These are phyloP conservation scores for Crucibulum cyathiforme DNA, from an alignment of 1,284 basidiomycete species.

Conservation along the genomic window DNA sequence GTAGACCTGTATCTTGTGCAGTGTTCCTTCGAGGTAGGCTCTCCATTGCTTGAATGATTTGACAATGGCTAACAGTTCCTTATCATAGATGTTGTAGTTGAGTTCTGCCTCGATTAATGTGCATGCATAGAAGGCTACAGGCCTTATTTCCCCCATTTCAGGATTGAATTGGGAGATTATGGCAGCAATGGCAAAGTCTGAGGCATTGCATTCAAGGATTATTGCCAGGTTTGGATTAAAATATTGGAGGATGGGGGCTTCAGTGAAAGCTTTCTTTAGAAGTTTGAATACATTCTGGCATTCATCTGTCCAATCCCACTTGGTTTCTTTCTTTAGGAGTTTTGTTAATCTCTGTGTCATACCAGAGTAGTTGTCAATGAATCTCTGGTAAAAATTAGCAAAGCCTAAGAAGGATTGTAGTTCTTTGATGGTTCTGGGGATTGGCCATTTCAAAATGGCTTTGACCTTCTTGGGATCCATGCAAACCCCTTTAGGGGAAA, in stretches of 20 bases:
- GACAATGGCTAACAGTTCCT: slow-evolving; percentile 23
- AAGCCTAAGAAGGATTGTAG: slow-evolving; percentile 10
- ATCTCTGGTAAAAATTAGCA: not conserved
- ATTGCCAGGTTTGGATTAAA: not conserved
- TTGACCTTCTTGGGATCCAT: not conserved
- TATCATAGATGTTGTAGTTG: slow-evolving; percentile 20
- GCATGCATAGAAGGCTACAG: slow-evolving; percentile 7
- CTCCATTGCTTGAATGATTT: slow-evolving; percentile 34
- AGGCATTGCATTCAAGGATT: slow-evolving; percentile 8
- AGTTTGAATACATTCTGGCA: not conserved
- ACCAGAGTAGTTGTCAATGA: not conserved
- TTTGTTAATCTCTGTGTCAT: not conserved
- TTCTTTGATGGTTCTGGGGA: not conserved
- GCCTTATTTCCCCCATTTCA: slow-evolving; percentile 3
- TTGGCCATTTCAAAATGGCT: not conserved
- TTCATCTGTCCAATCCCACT: not conserved
- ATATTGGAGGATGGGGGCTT: not conserved
- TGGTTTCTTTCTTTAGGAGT: not conserved
- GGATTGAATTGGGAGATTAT: slow-evolving; percentile 1
- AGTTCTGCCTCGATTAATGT: slow-evolving; percentile 5
- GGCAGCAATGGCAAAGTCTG: slow-evolving; percentile 6
- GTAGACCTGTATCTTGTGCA: too few species aligned
- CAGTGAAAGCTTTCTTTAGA: not conserved
- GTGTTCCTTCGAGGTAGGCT: not conserved
- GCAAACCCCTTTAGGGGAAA: not conserved